Evolutionary conservation across 2,329 filamentous ascomycete species (phyloP).

Genomic region (Fusarium brevicatenulatum): DNA sequence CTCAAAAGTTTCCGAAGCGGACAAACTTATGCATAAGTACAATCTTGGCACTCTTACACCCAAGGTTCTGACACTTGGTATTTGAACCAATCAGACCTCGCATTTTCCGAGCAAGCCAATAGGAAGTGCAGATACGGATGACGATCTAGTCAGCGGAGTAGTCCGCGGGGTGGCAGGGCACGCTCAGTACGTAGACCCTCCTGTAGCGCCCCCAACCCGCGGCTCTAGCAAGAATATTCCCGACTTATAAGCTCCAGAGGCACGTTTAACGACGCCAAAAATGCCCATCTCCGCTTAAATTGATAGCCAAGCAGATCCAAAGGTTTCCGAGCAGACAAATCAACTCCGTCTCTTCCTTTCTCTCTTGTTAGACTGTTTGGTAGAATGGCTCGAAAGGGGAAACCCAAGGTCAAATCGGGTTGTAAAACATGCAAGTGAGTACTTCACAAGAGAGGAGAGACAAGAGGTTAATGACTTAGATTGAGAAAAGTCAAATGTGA

Average conservation of each 20-base stretch:
- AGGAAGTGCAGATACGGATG: not conserved
- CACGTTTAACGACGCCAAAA: not conserved
- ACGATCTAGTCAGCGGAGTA: constrained; percentile 7
- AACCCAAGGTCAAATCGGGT: constrained; percentile 33
- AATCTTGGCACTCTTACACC: not conserved
- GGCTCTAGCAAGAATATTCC: not conserved
- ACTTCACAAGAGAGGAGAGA: not conserved
- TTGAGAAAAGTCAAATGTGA: constrained; percentile 37
- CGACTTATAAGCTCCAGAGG: constrained; percentile 19
- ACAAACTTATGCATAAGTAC: not conserved
- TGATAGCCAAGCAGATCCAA: constrained; percentile 26
- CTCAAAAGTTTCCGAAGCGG: not conserved
- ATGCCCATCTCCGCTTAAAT: not conserved
- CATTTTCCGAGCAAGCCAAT: constrained; percentile 38
- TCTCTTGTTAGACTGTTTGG: not conserved
- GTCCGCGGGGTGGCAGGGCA: constrained; percentile 14
- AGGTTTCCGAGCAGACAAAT: constrained; percentile 39
- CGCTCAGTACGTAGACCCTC: not conserved
- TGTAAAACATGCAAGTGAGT: constrained; percentile 39
- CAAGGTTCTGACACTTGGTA: not conserved
- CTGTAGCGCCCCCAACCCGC: not conserved
- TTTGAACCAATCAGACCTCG: constrained; percentile 27
- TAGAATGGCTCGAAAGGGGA: constrained; percentile 19
- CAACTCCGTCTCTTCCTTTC: not conserved
- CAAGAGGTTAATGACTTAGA: not conserved